Base-by-base conservation (phyloP, 371 early-diverging fungal genomes). In the Polyrhizophydium stewartii region DNA sequence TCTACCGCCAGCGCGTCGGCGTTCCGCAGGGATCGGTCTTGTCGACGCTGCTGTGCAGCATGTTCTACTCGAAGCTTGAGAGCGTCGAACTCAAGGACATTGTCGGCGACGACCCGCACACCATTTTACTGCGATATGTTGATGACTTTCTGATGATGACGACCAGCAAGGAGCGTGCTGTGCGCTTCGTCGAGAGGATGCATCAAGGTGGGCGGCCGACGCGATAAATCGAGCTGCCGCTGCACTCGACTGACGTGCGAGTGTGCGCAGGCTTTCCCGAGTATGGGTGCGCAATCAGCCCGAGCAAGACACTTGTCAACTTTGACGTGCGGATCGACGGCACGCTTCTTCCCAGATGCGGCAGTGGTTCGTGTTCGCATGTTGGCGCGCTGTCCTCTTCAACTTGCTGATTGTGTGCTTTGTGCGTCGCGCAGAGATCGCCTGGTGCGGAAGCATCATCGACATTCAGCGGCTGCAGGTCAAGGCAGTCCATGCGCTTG, bases 21-120 rank as follows among this genome's bases (percentile, higher is more conserved):
- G 91, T 95, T 40, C 91, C 96, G 0, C 96, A 95, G 67, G 96
- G 95, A 0, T 95, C 94, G 7, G 72, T 85, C 30, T 62, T 95
- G 22, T 95, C 95, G 0, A 78, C 89, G 19, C 55, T 91, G 5
- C 78, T 95, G 33, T 95, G 94, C 87, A 91, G 88, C 64, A 77
- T 91, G 40, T 90, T 86, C 57, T 89, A 90, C 51, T 88, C 84
- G 1, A 79, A 81, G 37, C 67, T 94, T 68, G 94, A 92, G 69
- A 63, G 67, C 13, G 68, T 68, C 35, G 62, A 73, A 16, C 66
- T 89, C 33, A 49, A 62, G 0, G 56, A 63, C 19, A 38, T 81
- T 35, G 24, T 61, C 1, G 22, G 30, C 10, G 31, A 24, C 30
- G 56, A 61, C 32, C 56, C 53, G 21, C 32, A 64, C 32, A 46